phyloP scores from a whole-genome alignment of 1,284 basidiomycete species.

The Cryptococcus sp. region DNA sequence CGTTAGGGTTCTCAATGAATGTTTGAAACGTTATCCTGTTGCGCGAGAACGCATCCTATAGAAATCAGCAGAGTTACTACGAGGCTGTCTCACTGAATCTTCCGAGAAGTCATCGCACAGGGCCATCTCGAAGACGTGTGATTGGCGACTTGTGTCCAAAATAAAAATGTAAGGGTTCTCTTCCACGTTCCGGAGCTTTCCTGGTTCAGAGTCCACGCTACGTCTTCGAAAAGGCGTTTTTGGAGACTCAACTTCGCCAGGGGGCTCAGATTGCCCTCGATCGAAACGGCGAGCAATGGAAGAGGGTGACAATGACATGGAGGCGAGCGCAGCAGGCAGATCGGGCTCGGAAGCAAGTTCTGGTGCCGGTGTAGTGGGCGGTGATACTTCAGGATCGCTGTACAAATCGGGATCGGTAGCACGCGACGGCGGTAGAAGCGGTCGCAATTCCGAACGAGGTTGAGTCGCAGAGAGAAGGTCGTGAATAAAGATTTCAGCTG shows the following conservation, averaged over 20 bases:
- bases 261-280: conserved; percentile 34
- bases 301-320: conserved; percentile 10
- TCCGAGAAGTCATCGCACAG: conserved; percentile 46
- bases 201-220: background rate
- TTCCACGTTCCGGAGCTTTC: conserved; percentile 52
- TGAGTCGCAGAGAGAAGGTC: conserved; percentile 32
- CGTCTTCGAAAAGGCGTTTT: conserved; percentile 4
- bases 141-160: conserved; percentile 49
- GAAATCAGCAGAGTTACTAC: background rate
- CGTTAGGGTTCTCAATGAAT: conserved; percentile 55
- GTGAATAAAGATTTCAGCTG: conserved; percentile 30
- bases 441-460: conserved; percentile 9
- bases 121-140: conserved; percentile 58
- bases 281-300: conserved; percentile 15
- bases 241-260: conserved; percentile 16
- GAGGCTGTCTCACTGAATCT: conserved; percentile 25
- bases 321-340: conserved; percentile 11
- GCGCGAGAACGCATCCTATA: conserved; percentile 48
- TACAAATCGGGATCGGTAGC: conserved; percentile 11
- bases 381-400: conserved; percentile 8
- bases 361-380: background rate
- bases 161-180: conserved; percentile 56
- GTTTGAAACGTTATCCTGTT: conserved; percentile 56
- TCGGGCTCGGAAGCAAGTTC: conserved; percentile 5
- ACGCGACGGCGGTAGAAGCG: conserved; percentile 9